phyloP scores from a whole-genome alignment of 2,329 filamentous ascomycete species.

The Albophoma yamanashiensis region DNA sequence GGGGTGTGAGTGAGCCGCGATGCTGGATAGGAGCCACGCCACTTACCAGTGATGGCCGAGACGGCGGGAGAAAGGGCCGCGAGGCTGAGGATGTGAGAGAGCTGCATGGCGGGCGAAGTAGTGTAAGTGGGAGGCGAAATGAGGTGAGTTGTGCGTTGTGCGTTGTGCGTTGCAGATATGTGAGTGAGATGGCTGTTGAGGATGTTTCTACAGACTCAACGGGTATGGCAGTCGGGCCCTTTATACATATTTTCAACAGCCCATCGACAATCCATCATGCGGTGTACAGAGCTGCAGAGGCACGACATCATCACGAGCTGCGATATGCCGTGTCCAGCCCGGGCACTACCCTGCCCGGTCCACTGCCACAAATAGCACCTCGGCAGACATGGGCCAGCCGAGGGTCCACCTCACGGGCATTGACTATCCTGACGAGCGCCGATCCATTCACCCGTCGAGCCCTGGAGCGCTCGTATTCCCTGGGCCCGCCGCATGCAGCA shows the following conservation, averaged over 20 bases:
- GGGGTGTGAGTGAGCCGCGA: background rate
- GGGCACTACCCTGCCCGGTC: background rate
- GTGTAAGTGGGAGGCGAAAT: background rate
- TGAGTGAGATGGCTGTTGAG: background rate
- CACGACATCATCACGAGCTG: background rate
- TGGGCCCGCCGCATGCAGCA: background rate
- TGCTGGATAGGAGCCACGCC: background rate
- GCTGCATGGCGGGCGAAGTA: conserved; percentile 27
- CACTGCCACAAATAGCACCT: background rate
- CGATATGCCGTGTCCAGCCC: background rate
- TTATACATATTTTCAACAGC: background rate
- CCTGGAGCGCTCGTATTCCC: background rate
- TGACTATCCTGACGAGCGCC: background rate
- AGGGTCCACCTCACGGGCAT: background rate
- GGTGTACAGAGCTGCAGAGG: background rate
- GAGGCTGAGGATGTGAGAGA: conserved; percentile 28
- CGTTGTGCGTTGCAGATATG: background rate
- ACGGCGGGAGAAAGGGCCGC: conserved; percentile 25
- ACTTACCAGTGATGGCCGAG: conserved; percentile 23
- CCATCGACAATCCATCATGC: background rate
- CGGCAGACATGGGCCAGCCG: background rate
- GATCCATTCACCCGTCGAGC: background rate
- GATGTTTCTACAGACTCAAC: background rate
- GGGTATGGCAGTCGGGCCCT: background rate
- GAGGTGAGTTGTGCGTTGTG: background rate